phyloP scores from a whole-genome alignment of 2,329 filamentous ascomycete species.

The Ambrosiella xylebori region DNA sequence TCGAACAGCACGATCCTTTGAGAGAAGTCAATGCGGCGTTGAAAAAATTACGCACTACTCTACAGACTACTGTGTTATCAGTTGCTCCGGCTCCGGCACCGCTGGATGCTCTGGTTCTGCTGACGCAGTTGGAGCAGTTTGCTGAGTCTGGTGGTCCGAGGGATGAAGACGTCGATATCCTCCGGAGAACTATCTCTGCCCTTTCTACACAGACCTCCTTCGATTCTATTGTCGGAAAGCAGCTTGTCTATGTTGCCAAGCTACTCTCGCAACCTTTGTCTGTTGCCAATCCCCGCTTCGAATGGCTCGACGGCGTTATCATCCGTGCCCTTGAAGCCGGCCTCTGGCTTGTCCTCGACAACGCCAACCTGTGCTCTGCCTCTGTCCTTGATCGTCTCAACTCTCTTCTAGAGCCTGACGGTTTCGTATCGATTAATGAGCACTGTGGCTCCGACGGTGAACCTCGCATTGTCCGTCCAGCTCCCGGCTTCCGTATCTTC shows the following conservation, averaged over 20 bases:
- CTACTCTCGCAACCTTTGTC: constrained; percentile 36
- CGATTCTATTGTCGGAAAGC: constrained; percentile 27
- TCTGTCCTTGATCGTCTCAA: constrained; percentile 90
- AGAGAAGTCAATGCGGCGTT: constrained; percentile 47
- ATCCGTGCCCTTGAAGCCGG: constrained; percentile 74
- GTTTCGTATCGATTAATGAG: constrained; percentile 79
- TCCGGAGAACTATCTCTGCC: constrained; percentile 23
- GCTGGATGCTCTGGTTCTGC: constrained; percentile 29
- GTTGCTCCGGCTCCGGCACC: constrained; percentile 31
- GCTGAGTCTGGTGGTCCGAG: constrained; percentile 16
- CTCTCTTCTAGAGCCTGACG: constrained; percentile 80
- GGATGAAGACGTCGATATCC: constrained; percentile 19
- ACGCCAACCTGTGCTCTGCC: constrained; percentile 90
- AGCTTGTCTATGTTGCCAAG: constrained; percentile 30
- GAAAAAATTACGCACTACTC: constrained; percentile 30
- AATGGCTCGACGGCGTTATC: constrained; percentile 89
- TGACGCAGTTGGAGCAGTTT: constrained; percentile 31
- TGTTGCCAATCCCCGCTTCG: constrained; percentile 65
- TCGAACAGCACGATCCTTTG: constrained; percentile 78
- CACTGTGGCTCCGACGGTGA: constrained; percentile 71
- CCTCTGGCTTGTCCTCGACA: constrained; percentile 87
- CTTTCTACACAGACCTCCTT: constrained; percentile 26
- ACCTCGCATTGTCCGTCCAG: constrained; percentile 62
- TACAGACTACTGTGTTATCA: constrained; percentile 33
- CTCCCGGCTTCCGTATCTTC: constrained; percentile 80